A percentile compares a stretch with the other conserved stretches of the same genome.
Conservation (phyloP, 208 protist species). For the Leishmania martiniquensis region DNA sequence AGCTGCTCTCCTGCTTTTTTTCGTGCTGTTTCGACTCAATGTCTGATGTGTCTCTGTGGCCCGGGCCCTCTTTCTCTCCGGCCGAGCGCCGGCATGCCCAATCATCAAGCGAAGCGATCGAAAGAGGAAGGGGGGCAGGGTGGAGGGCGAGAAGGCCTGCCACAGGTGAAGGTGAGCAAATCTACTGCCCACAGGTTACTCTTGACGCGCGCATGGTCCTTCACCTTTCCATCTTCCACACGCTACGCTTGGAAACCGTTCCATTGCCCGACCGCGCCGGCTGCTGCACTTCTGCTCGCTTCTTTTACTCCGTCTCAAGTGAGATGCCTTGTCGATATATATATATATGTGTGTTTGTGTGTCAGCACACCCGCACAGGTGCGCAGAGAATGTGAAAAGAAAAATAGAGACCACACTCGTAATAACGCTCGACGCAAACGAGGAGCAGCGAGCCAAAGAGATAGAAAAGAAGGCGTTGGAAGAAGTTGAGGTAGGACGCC, state of each 20-base stretch:
- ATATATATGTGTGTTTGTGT: too few species aligned
- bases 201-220: too few species aligned
- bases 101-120: neutral
- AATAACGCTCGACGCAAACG: neutral
- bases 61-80: neutral
- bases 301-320: neutral
- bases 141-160: neutral
- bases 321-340: neutral
- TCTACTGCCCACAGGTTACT: too few species aligned
- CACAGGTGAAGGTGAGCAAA: neutral
- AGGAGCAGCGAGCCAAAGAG: neutral
- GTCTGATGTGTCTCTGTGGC: neutral
- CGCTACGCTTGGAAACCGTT: too few species aligned
- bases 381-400: neutral
- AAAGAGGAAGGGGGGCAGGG: neutral
- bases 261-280: neutral
- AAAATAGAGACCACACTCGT: neutral
- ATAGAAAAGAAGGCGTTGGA: too few species aligned
- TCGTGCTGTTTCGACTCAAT: neutral
- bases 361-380: neutral
- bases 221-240: too few species aligned
- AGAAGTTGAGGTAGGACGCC: neutral
- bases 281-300: neutral
- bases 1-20: neutral
- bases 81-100: neutral